Evolutionary conservation across 306 rosid genomes (phyloP).

Genomic region (Prunus fruticosa): DNA sequence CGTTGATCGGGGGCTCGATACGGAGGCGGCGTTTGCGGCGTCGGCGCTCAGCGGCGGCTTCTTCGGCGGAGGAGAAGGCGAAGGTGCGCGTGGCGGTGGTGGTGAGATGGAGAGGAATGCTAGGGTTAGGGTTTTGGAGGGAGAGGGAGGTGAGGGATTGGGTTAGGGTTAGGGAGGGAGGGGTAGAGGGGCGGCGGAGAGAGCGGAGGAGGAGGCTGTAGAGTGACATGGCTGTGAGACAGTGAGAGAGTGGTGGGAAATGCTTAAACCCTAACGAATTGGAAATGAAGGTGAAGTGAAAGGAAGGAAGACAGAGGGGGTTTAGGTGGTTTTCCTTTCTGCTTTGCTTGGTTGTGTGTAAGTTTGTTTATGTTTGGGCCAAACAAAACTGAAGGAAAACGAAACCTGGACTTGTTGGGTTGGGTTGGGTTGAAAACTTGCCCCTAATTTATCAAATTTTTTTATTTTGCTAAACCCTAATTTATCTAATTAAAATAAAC

Average conservation of each 20-base stretch:
- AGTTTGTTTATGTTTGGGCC: too few relatives aligned
- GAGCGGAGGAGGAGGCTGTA: conserved; percentile 64
- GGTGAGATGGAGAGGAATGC: not conserved
- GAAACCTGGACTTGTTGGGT: too few relatives aligned
- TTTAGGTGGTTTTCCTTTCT: not conserved
- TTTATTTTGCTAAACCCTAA: too few relatives aligned
- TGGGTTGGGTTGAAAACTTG: too few relatives aligned
- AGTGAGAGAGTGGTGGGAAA: not conserved
- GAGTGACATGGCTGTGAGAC: conserved; percentile 38
- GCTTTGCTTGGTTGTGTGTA: not conserved
- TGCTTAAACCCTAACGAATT: not conserved
- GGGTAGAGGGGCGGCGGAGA: conserved; percentile 35
- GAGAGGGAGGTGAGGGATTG: conserved; percentile 17
- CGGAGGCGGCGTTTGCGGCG: conserved; percentile 87
- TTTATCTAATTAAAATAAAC: too few relatives aligned
- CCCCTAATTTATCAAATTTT: too few relatives aligned
- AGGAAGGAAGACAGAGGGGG: not conserved
- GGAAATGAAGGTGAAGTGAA: not conserved
- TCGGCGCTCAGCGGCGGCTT: conserved; percentile 93
- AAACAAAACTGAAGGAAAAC: too few relatives aligned
- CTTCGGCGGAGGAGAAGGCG: conserved; percentile 89
- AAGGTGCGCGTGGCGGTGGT: conserved; percentile 40
- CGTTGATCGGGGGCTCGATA: conserved; percentile 86
- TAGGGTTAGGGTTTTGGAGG: not conserved
- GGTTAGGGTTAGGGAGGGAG: conserved; percentile 7